These are phyloP conservation scores for Ustilago tritici DNA, from an alignment of 1,284 basidiomycete genomes.

Conservation along the genomic window DNA sequence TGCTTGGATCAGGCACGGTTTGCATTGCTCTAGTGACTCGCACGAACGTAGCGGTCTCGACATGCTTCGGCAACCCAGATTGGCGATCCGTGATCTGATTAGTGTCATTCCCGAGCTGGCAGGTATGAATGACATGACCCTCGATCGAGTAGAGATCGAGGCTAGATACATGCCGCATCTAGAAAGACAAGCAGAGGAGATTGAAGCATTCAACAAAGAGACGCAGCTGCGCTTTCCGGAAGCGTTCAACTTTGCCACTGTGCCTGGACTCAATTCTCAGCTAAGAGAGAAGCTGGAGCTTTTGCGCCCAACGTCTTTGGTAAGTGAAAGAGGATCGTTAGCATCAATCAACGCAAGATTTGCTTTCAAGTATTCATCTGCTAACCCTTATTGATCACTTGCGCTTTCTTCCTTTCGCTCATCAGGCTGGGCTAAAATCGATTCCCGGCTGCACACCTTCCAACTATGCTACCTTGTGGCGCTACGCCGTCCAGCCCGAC, in stretches of 20 bases:
- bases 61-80: conserved; percentile 77
- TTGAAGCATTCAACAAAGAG: conserved; percentile 82
- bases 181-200: conserved; percentile 78
- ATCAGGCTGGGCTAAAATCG: conserved; percentile 45
- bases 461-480: conserved; percentile 58
- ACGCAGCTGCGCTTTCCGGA: conserved; percentile 80
- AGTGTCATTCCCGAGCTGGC: conserved; percentile 75
- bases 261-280: conserved; percentile 81
- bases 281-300: conserved; percentile 77
- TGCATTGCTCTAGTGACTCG: conserved; percentile 67
- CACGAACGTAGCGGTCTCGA: conserved; percentile 76
- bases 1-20: conserved; percentile 66
- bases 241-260: conserved; percentile 77
- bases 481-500: conserved; percentile 32
- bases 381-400: background rate
- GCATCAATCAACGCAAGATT: background rate
- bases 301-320: conserved; percentile 78
- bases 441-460: conserved; percentile 57
- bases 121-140: conserved; percentile 70
- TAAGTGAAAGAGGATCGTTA: background rate
- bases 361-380: background rate
- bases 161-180: conserved; percentile 73
- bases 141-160: conserved; percentile 40
- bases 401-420: background rate
- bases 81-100: conserved; percentile 73